phyloP scores from a whole-genome alignment of 176 grass and related monocot genomes.

The Puccinellia tenuiflora region DNA sequence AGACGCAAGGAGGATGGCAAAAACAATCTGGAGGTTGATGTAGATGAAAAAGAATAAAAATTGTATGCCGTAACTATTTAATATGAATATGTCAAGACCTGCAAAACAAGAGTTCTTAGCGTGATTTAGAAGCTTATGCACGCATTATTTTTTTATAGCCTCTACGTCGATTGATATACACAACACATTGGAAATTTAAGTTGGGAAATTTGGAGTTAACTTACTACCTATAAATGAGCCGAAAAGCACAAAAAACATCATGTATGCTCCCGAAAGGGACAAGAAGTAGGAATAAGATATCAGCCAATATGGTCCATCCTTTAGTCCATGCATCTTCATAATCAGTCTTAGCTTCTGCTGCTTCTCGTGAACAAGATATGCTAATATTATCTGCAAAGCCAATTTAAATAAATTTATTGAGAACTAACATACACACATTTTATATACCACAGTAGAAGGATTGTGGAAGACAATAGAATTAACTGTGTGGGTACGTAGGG shows the following conservation, averaged over 20 bases:
- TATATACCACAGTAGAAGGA: not conserved
- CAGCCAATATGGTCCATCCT: slow-evolving; percentile 49
- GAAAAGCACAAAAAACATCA: slow-evolving; percentile 45
- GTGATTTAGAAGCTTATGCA: not conserved
- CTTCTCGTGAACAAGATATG: slow-evolving; percentile 56
- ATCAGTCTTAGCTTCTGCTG: slow-evolving; percentile 60
- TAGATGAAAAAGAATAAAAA: slow-evolving; percentile 61
- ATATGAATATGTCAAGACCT: slow-evolving; percentile 57
- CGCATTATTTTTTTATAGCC: not conserved
- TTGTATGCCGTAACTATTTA: slow-evolving; percentile 52
- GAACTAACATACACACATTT: not conserved
- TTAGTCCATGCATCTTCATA: slow-evolving; percentile 78
- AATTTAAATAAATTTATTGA: not conserved
- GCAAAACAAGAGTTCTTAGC: not conserved
- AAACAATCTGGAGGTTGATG: slow-evolving; percentile 55
- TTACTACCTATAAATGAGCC: slow-evolving; percentile 54
- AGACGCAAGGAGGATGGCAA: slow-evolving; percentile 44
- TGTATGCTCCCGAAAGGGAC: slow-evolving; percentile 39
- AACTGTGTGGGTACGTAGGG: too few relatives aligned
- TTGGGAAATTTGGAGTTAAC: not conserved
- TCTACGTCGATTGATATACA: not conserved
- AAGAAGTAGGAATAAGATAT: slow-evolving; percentile 59
- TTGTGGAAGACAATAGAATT: too few relatives aligned
- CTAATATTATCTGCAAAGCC: slow-evolving; percentile 32
- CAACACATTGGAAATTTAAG: not conserved